Evolutionary conservation across 768 basidiomycete genomes (phyloP), one percentile per base, ranked within the genome.

Genomic region (Mrakia frigida): DNA sequence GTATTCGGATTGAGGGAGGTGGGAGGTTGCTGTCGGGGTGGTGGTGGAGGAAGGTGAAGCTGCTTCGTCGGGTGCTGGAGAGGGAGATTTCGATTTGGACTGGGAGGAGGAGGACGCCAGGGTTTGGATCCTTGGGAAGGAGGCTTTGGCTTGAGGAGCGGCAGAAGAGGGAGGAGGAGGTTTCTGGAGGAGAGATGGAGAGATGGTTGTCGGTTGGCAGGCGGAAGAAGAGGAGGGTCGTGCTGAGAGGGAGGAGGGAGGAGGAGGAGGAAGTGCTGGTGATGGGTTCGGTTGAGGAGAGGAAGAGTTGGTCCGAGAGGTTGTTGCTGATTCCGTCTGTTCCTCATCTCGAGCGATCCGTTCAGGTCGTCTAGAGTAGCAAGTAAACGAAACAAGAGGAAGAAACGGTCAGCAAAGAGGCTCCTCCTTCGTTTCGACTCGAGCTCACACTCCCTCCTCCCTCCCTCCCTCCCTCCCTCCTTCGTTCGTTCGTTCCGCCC

Each of bases 1-100:
- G 88, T 89, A 83, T 93, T 92, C 82, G 92, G 88, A 85, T 93
- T 93, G 61, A 11, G 31, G 10, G 31, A 63, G 61, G 31, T 31
- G 16, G 61, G 31, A 6, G 92, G 90, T 50, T 11, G 43, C 3
- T 1, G 46, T 50, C 5, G 18, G 61, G 13, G 61, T 37, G 61
- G 31, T 10, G 31, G 61, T 6, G 7, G 92, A 90, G 82, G 94
- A 89, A 76, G 89, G 73, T 28, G 79, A 78, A 37, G 7, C 28
- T 56, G 56, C 56, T 56, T 80, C 74, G 78, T 87, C 87, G 10
- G 84, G 83, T 74, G 88, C 89, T 11, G 35, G 65, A 18, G 37
- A 43, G 35, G 61, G 65, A 6, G 79, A 72, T 33, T 74, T 69
- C n/a, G 35, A 46, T 46, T 72, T 72, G 56, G 6, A 41, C 28